Base-by-base conservation (phyloP, 148 eudicot genomes). In the Silene uniflora region DNA sequence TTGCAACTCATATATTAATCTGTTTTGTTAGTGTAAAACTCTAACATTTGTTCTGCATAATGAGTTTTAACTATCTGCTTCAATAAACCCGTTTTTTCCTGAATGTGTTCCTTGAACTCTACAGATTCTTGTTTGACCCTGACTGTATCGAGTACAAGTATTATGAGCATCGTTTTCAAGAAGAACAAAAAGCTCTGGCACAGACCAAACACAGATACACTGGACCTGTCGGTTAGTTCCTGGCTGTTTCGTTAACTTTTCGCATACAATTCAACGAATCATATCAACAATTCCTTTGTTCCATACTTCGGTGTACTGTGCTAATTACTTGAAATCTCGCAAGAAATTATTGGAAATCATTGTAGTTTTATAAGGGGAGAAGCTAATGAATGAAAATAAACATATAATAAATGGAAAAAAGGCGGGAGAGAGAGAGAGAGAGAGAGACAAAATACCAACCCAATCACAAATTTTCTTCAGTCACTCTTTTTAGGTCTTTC, bases 81-180 rank as follows among this genome's bases (percentile, higher is more conserved):
- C 4, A 13, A 52, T 52, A 13, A 52, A 7, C 27, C 67, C 25
- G 67, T 23, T 62, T 62, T 23, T 25, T 4, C n/a, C 35, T 23
- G 12, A 62, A 24, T 62, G 32, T 62, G 27, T 61, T 62, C 13
- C 16, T 7, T 25, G 7, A 25, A 23, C 4, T 23, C 29, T 73
- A 84, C 91, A 95, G 98, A 72, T 95, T 95, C 83, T 80, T 95
- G 71, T 95, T 86, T 81, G 98, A 95, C 75, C 84, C 86, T 67
- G 85, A 88, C 66, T 92, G 96, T 84, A 81, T 88, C 59, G 98
- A 95, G 72, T 95, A 87, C 77, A 95, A 92, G 77, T 95, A 95
- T 65, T 95, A 92, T 84, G 90, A 88, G 74, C 87, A 82, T 80
- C 93, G 83, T 64, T 89, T 95, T 83, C 72, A 72, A 55, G 96